Conservation (phyloP, 768 basidiomycete species). For the Fomitopsis pulvina region DNA sequence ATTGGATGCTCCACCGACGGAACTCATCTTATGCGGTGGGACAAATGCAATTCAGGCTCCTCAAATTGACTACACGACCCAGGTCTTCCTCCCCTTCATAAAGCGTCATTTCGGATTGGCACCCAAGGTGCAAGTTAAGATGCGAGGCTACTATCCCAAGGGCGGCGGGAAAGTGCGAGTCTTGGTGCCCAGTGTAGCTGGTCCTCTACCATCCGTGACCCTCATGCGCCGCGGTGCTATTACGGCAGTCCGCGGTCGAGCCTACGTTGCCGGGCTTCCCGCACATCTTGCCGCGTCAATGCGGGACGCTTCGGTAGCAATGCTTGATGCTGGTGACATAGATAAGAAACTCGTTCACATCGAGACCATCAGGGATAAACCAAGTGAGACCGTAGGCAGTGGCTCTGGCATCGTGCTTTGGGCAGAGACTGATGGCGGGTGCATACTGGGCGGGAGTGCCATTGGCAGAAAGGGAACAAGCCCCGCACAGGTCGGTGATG, state of each 20-base stretch:
- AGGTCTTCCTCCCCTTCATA: conserved; percentile 66
- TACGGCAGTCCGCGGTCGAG: conserved; percentile 43
- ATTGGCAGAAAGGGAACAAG: conserved; percentile 46
- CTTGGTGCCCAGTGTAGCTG: conserved; percentile 26
- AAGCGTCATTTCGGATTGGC: conserved; percentile 43
- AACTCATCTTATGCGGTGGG: conserved; percentile 56
- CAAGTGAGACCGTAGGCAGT: conserved; percentile 35
- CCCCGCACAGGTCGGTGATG: conserved; percentile 44
- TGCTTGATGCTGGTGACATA: conserved; percentile 36
- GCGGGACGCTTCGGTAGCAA: conserved; percentile 42
- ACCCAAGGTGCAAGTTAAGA: conserved; percentile 39
- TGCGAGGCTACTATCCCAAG: conserved; percentile 66
- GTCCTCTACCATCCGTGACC: conserved; percentile 38
- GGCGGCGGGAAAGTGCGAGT: conserved; percentile 62
- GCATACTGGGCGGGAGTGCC: conserved; percentile 63
- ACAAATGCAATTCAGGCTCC: conserved; percentile 70
- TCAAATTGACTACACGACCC: conserved; percentile 66
- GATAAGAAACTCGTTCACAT: conserved; percentile 19
- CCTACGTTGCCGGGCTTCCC: conserved; percentile 67
- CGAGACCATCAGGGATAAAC: conserved; percentile 21
- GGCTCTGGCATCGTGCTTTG: conserved; percentile 71
- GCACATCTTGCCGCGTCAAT: conserved; percentile 46
- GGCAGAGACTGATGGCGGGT: conserved; percentile 67
- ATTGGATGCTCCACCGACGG: conserved; percentile 27
- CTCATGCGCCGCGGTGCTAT: conserved; percentile 55